Evolutionary conservation across 164 flowering plant species (phyloP).

Genomic region (Piper longum): DNA sequence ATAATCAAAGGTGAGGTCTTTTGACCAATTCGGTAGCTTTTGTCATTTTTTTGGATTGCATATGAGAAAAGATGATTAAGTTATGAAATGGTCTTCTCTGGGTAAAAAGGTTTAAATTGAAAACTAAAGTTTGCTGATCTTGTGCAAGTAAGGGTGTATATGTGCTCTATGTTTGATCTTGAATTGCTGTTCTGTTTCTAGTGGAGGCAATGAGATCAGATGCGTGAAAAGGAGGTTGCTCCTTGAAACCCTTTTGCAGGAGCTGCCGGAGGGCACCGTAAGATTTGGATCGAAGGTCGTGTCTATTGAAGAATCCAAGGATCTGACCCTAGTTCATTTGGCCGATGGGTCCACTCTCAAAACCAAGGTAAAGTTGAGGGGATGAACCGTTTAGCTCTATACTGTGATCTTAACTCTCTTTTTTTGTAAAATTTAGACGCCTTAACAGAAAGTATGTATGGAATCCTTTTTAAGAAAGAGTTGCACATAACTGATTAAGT

Average conservation of each 20-base stretch:
- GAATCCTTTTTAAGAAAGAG: too few relatives aligned
- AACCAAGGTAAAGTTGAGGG: background rate
- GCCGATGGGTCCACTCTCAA: background rate
- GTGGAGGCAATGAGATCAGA: slow-evolving; percentile 30
- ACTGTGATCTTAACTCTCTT: too few relatives aligned
- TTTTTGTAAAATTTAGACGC: too few relatives aligned
- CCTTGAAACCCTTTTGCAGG: background rate
- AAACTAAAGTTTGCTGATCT: background rate
- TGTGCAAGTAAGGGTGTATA: background rate
- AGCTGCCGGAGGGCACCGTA: background rate
- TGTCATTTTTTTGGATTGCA: too few relatives aligned
- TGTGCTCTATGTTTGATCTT: background rate
- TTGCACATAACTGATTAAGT: too few relatives aligned
- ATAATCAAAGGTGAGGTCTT: background rate
- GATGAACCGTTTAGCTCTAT: too few relatives aligned
- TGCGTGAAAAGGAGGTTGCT: slow-evolving; percentile 9
- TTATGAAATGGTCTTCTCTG: too few relatives aligned
- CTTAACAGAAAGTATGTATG: too few relatives aligned
- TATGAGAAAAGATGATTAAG: too few relatives aligned
- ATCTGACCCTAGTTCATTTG: background rate
- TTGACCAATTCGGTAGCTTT: too few relatives aligned
- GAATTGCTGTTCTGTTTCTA: slow-evolving; percentile 4
- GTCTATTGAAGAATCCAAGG: slow-evolving; percentile 6
- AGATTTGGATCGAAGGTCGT: background rate
- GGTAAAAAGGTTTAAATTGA: too few relatives aligned